These are phyloP conservation scores for Scheffersomyces quercinus DNA, from an alignment of 1,139 yeast species.

Conservation along the genomic window DNA sequence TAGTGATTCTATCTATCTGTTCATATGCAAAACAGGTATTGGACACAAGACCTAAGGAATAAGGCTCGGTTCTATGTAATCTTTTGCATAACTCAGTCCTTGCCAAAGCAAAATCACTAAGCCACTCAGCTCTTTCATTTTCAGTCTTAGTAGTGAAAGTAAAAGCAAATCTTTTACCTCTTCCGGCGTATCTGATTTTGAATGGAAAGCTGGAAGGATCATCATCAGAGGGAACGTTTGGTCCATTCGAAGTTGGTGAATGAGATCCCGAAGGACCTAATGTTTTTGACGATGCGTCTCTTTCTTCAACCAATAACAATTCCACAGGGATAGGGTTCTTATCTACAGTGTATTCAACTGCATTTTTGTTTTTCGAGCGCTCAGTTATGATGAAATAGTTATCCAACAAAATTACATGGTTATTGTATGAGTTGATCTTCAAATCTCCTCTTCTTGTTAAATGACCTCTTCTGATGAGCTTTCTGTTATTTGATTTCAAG, in stretches of 20 bases:
- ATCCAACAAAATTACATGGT: constrained; percentile 66
- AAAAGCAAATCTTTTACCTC: constrained; percentile 45
- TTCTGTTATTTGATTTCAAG: constrained; percentile 57
- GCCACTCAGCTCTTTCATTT: constrained; percentile 63
- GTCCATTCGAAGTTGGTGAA: constrained; percentile 8
- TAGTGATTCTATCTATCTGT: constrained; percentile 49
- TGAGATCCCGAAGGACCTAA: not conserved
- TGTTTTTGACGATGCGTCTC: constrained; percentile 18
- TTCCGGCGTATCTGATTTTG: constrained; percentile 46
- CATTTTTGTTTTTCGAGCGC: constrained; percentile 25
- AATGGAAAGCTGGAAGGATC: constrained; percentile 43
- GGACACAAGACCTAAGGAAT: constrained; percentile 52
- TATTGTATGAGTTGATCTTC: constrained; percentile 51
- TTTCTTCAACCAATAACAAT: constrained; percentile 54
- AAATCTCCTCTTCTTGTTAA: constrained; percentile 62
- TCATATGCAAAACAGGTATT: constrained; percentile 70
- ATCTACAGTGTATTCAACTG: constrained; percentile 38
- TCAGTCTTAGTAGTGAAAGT: constrained; percentile 58
- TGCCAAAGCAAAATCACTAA: constrained; percentile 53
- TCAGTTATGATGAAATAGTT: constrained; percentile 74
- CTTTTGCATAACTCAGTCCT: constrained; percentile 52
- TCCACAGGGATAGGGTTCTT: constrained; percentile 66
- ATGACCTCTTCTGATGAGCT: constrained; percentile 60
- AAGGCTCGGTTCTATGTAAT: constrained; percentile 53
- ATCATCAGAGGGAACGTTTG: constrained; percentile 41